Conservation (phyloP, 306 rosid genomes). For the Hippophae tibetana region DNA sequence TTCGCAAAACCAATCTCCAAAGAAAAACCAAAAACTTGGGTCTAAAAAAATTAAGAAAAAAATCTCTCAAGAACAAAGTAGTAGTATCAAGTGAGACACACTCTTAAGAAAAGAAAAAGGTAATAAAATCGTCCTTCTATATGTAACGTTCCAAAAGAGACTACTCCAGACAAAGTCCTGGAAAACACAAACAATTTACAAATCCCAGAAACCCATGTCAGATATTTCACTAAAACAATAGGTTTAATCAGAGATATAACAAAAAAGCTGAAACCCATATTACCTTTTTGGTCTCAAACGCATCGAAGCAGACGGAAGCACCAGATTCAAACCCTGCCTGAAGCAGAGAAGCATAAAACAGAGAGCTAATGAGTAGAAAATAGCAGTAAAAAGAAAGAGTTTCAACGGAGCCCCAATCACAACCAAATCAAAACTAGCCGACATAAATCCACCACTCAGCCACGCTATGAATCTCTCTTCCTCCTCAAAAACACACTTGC, state of each 20-base stretch:
- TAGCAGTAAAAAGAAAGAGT: conserved; percentile 31
- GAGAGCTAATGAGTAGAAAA: not conserved
- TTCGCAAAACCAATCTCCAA: conserved; percentile 29
- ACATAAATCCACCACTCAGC: conserved; percentile 52
- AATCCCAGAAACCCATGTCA: conserved; percentile 1
- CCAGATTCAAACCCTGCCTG: conserved; percentile 30
- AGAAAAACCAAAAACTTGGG: conserved; percentile 5
- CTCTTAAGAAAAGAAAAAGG: conserved; percentile 61
- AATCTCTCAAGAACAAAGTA: conserved; percentile 12
- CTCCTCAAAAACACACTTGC: conserved; percentile 9
- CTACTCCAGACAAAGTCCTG: conserved; percentile 71
- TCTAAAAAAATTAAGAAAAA: not conserved
- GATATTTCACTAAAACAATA: not conserved
- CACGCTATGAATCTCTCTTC: conserved; percentile 21
- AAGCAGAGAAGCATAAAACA: not conserved
- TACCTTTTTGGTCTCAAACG: conserved; percentile 78
- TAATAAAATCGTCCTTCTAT: conserved; percentile 35
- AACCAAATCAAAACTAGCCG: conserved; percentile 23
- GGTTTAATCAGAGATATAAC: not conserved
- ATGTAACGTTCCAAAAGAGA: conserved; percentile 54
- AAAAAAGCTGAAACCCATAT: not conserved
- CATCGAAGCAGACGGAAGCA: conserved; percentile 55
- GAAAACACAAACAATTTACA: not conserved
- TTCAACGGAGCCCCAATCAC: conserved; percentile 35
- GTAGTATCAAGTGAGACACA: conserved; percentile 38